Evolutionary conservation across 73 alveolate genomes (phyloP).

Genomic region (Paramecium pentaurelia): DNA sequence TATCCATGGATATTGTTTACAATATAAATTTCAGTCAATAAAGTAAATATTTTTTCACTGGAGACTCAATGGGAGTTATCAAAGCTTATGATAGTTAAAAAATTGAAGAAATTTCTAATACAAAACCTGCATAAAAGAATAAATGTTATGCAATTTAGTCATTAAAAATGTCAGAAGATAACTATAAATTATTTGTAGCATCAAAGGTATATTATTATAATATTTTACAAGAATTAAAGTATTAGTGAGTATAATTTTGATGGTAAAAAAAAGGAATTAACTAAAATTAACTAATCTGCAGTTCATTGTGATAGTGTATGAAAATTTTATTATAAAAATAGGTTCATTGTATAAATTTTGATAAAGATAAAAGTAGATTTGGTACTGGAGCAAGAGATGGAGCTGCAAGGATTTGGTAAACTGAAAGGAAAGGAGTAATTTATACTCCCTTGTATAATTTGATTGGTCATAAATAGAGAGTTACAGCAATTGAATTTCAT

Average conservation of each 20-base stretch:
- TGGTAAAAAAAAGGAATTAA: not conserved
- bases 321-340: not conserved
- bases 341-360: not conserved
- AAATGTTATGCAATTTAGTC: not conserved
- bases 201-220: not conserved
- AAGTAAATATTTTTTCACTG: constrained; percentile 29
- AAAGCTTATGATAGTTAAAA: constrained; percentile 32
- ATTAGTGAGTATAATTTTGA: constrained; percentile 4
- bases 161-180: not conserved
- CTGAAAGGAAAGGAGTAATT: not conserved
- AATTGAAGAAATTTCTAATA: not conserved
- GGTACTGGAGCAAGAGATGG: constrained; percentile 40
- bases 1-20: constrained; percentile 27
- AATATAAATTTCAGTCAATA: not conserved
- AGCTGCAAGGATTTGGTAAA: constrained; percentile 14
- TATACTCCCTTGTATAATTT: not conserved
- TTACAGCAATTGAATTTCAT: constrained; percentile 37
- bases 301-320: constrained; percentile 31
- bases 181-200: not conserved
- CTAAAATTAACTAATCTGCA: not conserved
- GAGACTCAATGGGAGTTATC: constrained; percentile 32
- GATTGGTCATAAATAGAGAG: constrained; percentile 33
- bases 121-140: not conserved
- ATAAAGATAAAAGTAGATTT: constrained; percentile 3
- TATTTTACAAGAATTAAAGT: not conserved